Conservation (phyloP, 352 stramenopile genomes). For the Globisporangium barbulae region DNA sequence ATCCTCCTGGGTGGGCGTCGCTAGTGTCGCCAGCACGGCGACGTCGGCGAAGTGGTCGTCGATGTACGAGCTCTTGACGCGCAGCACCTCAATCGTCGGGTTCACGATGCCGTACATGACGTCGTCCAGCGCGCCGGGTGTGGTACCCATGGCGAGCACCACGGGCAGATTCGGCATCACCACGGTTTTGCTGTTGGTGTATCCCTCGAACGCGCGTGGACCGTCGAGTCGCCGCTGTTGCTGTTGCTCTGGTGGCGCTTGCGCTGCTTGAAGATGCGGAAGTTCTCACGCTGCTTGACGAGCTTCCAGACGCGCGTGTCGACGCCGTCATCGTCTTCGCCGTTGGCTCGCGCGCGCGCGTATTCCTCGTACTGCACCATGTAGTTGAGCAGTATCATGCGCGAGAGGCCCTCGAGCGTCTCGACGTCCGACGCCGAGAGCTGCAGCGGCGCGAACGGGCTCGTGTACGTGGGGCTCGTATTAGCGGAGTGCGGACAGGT, state of each 20-base stretch:
- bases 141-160: slow-evolving; percentile 3
- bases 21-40: slow-evolving; percentile 5
- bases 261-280: slow-evolving; percentile 7
- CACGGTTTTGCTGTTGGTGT: neutral
- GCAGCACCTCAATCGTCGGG: slow-evolving; percentile 28
- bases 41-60: slow-evolving; percentile 6
- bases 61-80: slow-evolving; percentile 15
- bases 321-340: neutral
- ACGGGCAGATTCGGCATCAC: slow-evolving; percentile 10
- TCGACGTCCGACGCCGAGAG: slow-evolving; percentile 6
- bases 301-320: slow-evolving; percentile 16
- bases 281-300: slow-evolving; percentile 1
- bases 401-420: slow-evolving; percentile 12
- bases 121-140: slow-evolving; percentile 17
- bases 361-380: slow-evolving; percentile 2
- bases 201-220: neutral
- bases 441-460: slow-evolving; percentile 16
- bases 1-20: slow-evolving; percentile 1
- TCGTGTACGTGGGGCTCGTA: slow-evolving; percentile 4
- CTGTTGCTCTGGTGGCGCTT: neutral
- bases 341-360: neutral
- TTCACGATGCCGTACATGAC: slow-evolving; percentile 36
- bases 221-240: neutral
- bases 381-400: slow-evolving; percentile 2
- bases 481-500: too few relatives aligned